Base-by-base conservation (phyloP, 345 rosid species). In the Melaleuca quinquenervia region DNA sequence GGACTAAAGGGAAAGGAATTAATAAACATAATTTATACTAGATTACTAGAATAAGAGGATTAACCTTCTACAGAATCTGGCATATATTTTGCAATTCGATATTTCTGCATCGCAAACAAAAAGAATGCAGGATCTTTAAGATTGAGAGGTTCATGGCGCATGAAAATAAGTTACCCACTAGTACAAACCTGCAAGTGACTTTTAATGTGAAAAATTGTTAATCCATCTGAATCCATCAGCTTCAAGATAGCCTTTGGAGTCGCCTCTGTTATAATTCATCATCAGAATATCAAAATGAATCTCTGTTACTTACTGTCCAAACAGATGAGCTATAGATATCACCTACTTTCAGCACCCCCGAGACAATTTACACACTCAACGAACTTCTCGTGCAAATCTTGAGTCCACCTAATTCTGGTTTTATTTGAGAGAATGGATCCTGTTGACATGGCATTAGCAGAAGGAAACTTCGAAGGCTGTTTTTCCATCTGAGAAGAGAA, bases 171-270 rank as follows among this genome's bases (percentile, higher is more conserved):
- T 82, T 52, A 78, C 56, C 26, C 26, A 9, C 5, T 45, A 11
- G 78, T 75, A 8, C 41, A 22, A 56, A 95, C 96, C 96, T 97
- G 99, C 93, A 97, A 89, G 86, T 96, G 99, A 89, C 99, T 96
- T 92, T 97, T 97, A 10, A 97, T 96, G 91, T 97, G 99, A 87
- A 95, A 97, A 85, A 97, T 96, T 49, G 99, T 95, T 87, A 97
- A 90, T 84, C 96, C 98, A 62, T 94, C 95, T 1, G 94, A 92
- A 82, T 94, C 96, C 99, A 97, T 97, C 83, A 95, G 91, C 95
- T 93, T 95, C 88, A 97, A 84, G 85, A 97, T 93, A 11, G 97
- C 95, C 94, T 96, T 97, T 0, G 99, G 99, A 1, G 99, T 96
- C 24, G 99, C 99, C 88, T 93, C 99, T 96, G 83, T 62, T 52